Evolutionary conservation across 306 rosid species (phyloP), one percentile per base, ranked within the genome.

Genomic region (Cyclanthera cordifolia): DNA sequence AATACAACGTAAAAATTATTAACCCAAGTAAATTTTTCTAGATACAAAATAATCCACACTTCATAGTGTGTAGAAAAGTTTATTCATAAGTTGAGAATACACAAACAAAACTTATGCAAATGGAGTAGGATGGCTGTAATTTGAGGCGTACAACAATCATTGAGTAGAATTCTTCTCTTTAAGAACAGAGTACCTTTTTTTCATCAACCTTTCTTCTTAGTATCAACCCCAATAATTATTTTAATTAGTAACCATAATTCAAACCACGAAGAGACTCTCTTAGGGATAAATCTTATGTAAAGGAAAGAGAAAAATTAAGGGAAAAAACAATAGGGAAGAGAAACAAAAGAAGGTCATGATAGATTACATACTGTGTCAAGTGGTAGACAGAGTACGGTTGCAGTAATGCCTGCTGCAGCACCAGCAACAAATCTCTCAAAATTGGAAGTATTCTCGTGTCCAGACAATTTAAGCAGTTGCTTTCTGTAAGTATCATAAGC

Each of bases 351-450:
- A 67, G 37, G 63, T 37, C 53, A 52, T 51, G 50, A 17, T 77
- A 64, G 68, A 28, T 43, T 53, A 84, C 96, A 25, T 87, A 93
- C 98, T 2, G 96, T 93, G 75, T 93, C 96, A 72, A 93, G 98
- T 21, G 98, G 98, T 12, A 93, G 83, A 81, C 98, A 93, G 65
- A 84, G 86, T 59, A 77, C 57, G 39, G 91, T 79, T 32, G 98
- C 96, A 59, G 95, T 93, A 27, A 93, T 79, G 70, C 96, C 96
- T 32, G 98, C 96, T 7, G 91, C 93, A 67, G 98, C 98, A 72
- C 96, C 98, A 45, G 98, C 96, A 78, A 89, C 77, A 68, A 89
- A 89, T 81, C 98, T 93, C 87, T 89, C 98, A 76, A 83, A 89
- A 79, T 89, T 77, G 17, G 91, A 80, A 72, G 93, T 89, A 78